Base-by-base conservation (phyloP, 164 flowering plant genomes). In the Brasenia schreberi region DNA sequence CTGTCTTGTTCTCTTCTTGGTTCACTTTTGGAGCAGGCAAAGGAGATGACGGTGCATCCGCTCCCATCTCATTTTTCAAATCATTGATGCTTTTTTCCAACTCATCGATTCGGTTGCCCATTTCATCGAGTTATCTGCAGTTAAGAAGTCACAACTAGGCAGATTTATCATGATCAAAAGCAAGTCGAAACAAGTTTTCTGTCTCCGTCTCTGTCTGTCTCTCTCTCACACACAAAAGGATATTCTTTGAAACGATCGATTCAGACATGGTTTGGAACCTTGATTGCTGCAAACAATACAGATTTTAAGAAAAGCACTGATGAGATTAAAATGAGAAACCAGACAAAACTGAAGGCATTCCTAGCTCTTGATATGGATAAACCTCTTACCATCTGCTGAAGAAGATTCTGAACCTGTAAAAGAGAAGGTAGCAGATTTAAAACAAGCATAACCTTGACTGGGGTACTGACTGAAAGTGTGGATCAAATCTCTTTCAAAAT, bases 221-320 rank as follows among this genome's bases (percentile, higher is more conserved):
- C 56, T 49, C 56, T 5, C 56, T 49, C 56, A 9, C 56, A 9
- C 9, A 14, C 16, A 66, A 80, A 90, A 89, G 97, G 97, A 90
- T 93, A 93, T 93, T 88, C 78, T 93, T 93, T 14, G 87, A 72
- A 42, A 90, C 82, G 70, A 90, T 93, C 67, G 88, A 79, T 45
- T 87, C 92, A 0, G 97, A 90, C 97, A 93, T 93, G 67, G 87
- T 63, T 64, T 88, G 96, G 69, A 93, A 93, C 85, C 97, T 87
- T 66, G 82, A 65, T 88, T 92, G 98, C 98, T 93, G 94, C 82
- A 74, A 67, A 72, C 39, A 63, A 18, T 64, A 72, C 12, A 63
- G 23, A 19, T 17, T 63, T 63, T 17, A 63, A 19, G 33, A 63
- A 6, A 19, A 63, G 14, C 65, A 63, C 33, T 1, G 39, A 63